Base-by-base conservation (phyloP, 2,329 filamentous ascomycete species). In the Cercospora citrullina region DNA sequence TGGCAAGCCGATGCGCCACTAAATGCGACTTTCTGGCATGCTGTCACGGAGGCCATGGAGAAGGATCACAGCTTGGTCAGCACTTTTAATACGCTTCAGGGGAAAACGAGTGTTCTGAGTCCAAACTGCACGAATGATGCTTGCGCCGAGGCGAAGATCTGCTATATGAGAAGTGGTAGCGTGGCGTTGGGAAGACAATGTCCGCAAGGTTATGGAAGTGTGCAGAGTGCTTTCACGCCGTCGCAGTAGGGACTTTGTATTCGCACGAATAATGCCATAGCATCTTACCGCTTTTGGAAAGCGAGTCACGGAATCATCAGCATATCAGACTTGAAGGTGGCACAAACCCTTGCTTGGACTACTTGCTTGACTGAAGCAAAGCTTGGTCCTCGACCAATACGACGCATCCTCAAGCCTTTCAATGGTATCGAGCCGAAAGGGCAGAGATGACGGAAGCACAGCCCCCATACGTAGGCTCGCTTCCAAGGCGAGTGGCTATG, bases 11-110 rank as follows among this genome's bases (percentile, higher is more conserved):
- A 80, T 55, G 85, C 83, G 0, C 86, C 86, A 3, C 75, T 88
- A 42, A 87, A 88, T 68, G 85, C 84, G 0, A 87, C 85, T 0
- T 88, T 87, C 75, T 88, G 86, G 86, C 85, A 88, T 67, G 76
- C 76, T 12, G 83, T 87, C 4, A 87, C 85, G 0, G 85, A 86
- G 71, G 84, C 83, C 1, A 87, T 87, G 85, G 84, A 86, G 73
- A 76, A 71, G 30, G 81, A 87, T 64, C 75, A 78, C 3, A 79
- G 73, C 2, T 78, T 89, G n/a, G 84, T 86, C 6, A 79, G 76
- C 39, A 73, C 78, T 45, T 84, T 85, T 65, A 87, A 86, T 70
- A 81, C 78, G 0, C 83, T 81, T 42, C 82, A 87, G 72, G 85
- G 85, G 0, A 87, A 86, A 76, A 80, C 75, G 67, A 86, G 84